phyloP scores from a whole-genome alignment of 768 basidiomycete species.

The Rhizopogon salebrosus region DNA sequence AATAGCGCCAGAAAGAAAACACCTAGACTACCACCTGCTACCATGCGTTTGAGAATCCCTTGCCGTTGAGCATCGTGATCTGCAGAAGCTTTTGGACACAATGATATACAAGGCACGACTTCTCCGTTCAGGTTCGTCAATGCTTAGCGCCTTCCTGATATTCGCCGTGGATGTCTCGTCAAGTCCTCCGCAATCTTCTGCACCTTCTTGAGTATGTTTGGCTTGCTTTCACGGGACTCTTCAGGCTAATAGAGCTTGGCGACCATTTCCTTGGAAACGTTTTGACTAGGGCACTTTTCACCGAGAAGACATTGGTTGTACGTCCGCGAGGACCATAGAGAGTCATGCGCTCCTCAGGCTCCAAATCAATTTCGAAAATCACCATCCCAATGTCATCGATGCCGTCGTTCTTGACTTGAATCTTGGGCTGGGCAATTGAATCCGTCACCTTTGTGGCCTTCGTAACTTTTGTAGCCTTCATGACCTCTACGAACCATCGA shows the following conservation, averaged over 20 bases:
- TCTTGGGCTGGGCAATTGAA: too few relatives aligned
- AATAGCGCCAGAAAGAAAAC: background rate
- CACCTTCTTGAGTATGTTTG: background rate
- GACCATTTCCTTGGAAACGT: background rate
- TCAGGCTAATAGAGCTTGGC: background rate
- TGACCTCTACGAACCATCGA: background rate
- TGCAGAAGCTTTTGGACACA: background rate
- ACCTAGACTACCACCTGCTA: background rate
- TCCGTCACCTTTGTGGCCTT: too few relatives aligned
- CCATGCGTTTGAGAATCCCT: background rate
- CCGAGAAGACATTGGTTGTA: conserved; percentile 6
- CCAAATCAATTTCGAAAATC: background rate
- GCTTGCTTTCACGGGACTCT: background rate
- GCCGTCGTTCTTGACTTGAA: background rate
- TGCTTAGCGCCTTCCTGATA: too few relatives aligned
- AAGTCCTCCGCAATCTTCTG: background rate
- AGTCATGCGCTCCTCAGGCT: background rate
- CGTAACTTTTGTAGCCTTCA: too few relatives aligned
- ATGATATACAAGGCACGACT: background rate
- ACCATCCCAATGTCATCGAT: background rate
- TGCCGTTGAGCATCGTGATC: background rate
- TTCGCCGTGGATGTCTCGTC: background rate
- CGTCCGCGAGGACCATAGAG: conserved; percentile 6
- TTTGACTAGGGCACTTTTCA: background rate
- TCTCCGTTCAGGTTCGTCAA: background rate